Evolutionary conservation across 805 yeast species (phyloP).

Genomic region (Vanderwaltozyma verrucispora): DNA sequence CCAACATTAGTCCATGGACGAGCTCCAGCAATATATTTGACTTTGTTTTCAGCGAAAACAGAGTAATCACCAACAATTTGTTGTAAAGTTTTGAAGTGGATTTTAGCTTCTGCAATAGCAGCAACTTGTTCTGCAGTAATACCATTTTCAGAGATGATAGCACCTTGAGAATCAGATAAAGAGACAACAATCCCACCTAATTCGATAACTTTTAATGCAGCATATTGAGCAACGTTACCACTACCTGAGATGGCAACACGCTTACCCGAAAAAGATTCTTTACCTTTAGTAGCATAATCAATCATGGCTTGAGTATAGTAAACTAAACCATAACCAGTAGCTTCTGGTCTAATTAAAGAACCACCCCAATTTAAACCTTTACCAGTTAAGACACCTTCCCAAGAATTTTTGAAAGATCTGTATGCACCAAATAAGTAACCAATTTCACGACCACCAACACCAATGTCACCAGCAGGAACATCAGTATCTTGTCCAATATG

Average conservation of each 20-base stretch:
- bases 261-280: slow-evolving; percentile 86
- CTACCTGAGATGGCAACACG: slow-evolving; percentile 95
- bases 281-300: slow-evolving; percentile 81
- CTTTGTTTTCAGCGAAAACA: slow-evolving; percentile 46
- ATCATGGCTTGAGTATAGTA: slow-evolving; percentile 98
- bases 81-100: slow-evolving; percentile 66
- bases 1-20: slow-evolving; percentile 96
- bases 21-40: slow-evolving; percentile 82
- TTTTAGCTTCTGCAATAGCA: slow-evolving; percentile 66
- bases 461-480: slow-evolving; percentile 99
- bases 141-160: slow-evolving; percentile 69
- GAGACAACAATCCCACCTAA: slow-evolving; percentile 94
- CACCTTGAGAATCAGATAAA: slow-evolving; percentile 90
- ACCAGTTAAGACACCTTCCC: slow-evolving; percentile 97
- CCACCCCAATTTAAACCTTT: slow-evolving; percentile 99
- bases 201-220: slow-evolving; percentile 95
- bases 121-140: slow-evolving; percentile 73
- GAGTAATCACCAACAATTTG: slow-evolving; percentile 49
- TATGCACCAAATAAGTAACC: slow-evolving; percentile 96
- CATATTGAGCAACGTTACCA: slow-evolving; percentile 98
- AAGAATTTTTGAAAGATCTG: slow-evolving; percentile 81
- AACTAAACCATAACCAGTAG: slow-evolving; percentile 96
- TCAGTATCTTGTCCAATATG: slow-evolving; percentile 96
- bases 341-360: slow-evolving; percentile 97
- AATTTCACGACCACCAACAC: slow-evolving; percentile 91